These are phyloP conservation scores for Phylloporus sp. DNA, from an alignment of 768 basidiomycete species.

Conservation along the genomic window DNA sequence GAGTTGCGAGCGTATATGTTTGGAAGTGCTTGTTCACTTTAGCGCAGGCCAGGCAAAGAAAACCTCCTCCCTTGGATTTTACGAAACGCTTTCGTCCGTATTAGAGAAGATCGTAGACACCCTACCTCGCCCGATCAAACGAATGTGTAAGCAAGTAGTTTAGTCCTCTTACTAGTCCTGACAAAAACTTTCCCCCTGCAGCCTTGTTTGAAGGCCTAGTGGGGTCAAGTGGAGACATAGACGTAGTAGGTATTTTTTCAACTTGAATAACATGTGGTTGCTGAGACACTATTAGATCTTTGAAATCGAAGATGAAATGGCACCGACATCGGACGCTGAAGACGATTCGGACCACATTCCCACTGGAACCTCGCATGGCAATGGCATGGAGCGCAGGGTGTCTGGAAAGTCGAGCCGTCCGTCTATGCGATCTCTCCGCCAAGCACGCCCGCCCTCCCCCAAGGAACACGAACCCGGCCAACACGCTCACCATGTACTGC, in stretches of 20 bases:
- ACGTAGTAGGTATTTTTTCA: conserved; percentile 49
- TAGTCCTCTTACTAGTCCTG: background rate
- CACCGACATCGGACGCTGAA: conserved; percentile 4
- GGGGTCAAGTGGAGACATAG: conserved; percentile 72
- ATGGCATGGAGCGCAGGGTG: conserved; percentile 24
- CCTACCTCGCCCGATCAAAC: conserved; percentile 70
- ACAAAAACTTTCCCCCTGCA: conserved; percentile 26
- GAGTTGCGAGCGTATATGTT: conserved; percentile 1
- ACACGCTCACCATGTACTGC: background rate
- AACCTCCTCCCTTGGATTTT: conserved; percentile 59
- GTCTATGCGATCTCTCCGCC: conserved; percentile 27
- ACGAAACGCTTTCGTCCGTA: conserved; percentile 65
- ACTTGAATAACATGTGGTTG: background rate
- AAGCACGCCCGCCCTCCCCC: conserved; percentile 16
- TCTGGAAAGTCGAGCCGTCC: conserved; percentile 33
- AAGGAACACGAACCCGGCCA: conserved; percentile 17
- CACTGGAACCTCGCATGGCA: conserved; percentile 15
- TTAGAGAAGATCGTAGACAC: conserved; percentile 70
- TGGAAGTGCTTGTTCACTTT: background rate
- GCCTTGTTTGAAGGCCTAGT: conserved; percentile 77
- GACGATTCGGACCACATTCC: conserved; percentile 2
- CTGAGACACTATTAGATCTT: conserved; percentile 52
- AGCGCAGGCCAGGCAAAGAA: conserved; percentile 56
- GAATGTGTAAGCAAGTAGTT: conserved; percentile 54
- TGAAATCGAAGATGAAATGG: conserved; percentile 64